Conservation (phyloP, 176 grass and related monocot genomes). For the Eleusine coracana region DNA sequence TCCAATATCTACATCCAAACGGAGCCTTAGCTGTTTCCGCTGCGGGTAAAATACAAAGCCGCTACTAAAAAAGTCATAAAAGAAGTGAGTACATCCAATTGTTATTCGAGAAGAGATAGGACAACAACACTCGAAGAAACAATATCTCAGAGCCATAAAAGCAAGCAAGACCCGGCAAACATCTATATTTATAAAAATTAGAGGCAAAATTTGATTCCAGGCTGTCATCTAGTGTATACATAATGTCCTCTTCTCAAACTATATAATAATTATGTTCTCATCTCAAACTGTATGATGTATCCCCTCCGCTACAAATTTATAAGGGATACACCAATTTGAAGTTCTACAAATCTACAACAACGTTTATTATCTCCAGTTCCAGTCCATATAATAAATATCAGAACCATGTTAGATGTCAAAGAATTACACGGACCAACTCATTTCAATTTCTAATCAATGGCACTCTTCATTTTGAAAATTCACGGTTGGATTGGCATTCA, state of each 20-base stretch:
- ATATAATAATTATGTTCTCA: slow-evolving; percentile 29
- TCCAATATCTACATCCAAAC: no score
- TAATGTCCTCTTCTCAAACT: neutral
- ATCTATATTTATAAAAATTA: slow-evolving; percentile 5
- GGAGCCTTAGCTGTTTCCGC: no score
- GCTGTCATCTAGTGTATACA: slow-evolving; percentile 34
- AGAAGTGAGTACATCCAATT: no score
- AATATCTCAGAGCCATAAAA: neutral
- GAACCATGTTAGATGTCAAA: slow-evolving; percentile 63
- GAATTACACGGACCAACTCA: slow-evolving; percentile 55
- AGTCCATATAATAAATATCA: slow-evolving; percentile 56
- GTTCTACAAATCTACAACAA: slow-evolving; percentile 58
- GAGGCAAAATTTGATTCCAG: slow-evolving; percentile 51
- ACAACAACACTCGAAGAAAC: neutral
- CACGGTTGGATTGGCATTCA: neutral
- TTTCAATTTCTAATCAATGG: slow-evolving; percentile 31
- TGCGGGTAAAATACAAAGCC: no score
- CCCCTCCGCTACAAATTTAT: slow-evolving; percentile 42
- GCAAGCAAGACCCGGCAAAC: neutral
- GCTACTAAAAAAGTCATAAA: no score
- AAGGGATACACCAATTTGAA: slow-evolving; percentile 38
- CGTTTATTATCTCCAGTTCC: slow-evolving; percentile 43
- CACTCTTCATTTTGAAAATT: slow-evolving; percentile 23
- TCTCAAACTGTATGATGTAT: slow-evolving; percentile 35
- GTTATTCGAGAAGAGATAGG: no score